Evolutionary conservation across 495 filamentous ascomycete species (phyloP).

Genomic region (Penicillium atrosanguineum): DNA sequence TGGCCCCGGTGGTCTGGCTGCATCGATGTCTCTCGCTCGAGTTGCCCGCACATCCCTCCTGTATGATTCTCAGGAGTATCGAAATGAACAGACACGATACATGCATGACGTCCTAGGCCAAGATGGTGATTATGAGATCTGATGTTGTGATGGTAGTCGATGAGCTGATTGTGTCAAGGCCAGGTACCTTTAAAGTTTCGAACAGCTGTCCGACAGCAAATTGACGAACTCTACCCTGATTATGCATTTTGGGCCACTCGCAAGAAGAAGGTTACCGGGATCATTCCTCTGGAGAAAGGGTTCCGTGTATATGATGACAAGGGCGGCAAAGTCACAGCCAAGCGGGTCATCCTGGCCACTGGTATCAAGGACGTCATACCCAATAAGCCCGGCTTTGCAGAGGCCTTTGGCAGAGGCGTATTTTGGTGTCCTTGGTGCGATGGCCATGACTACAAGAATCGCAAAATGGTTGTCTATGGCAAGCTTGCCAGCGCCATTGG

Average conservation of each 20-base stretch:
- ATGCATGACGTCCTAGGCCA: constrained; percentile 13
- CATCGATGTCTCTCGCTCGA: constrained; percentile 6
- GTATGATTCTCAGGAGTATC: constrained; percentile 8
- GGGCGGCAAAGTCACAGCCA: constrained; percentile 5
- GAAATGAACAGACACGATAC: constrained; percentile 6
- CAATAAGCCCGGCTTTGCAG: constrained; percentile 32
- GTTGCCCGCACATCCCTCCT: constrained; percentile 7
- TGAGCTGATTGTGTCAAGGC: neutral
- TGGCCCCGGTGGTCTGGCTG: constrained; percentile 10
- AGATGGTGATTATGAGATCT: constrained; percentile 2
- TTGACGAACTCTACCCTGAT: constrained; percentile 7
- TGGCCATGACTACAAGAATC: constrained; percentile 44
- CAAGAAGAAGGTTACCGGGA: constrained; percentile 7
- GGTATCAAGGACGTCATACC: constrained; percentile 46
- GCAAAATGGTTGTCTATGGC: constrained; percentile 36
- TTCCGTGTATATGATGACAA: constrained; percentile 11
- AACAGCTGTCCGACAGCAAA: constrained; percentile 7
- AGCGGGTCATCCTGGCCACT: constrained; percentile 43
- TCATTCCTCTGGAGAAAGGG: constrained; percentile 7
- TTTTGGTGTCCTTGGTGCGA: constrained; percentile 54
- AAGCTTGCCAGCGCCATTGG: constrained; percentile 30
- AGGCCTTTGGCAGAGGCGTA: constrained; percentile 47
- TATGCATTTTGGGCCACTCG: constrained; percentile 11
- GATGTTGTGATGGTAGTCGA: neutral
- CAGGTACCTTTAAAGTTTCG: constrained; percentile 6